phyloP scores from a whole-genome alignment of 257 asterid genomes.

The Solanum raphanifolium region DNA sequence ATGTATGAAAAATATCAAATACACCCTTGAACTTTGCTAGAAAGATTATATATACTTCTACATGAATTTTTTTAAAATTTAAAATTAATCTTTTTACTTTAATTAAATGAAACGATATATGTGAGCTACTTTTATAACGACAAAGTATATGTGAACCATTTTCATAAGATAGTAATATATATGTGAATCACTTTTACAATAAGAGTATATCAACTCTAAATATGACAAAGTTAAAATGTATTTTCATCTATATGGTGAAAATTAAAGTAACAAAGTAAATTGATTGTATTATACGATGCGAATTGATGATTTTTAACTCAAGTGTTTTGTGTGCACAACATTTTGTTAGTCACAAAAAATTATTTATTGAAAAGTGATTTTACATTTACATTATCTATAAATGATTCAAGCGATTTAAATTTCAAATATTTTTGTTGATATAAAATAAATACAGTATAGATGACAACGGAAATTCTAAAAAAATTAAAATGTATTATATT shows the following conservation, averaged over 20 bases:
- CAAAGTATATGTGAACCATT: too few relatives aligned
- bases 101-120: too few relatives aligned
- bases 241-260: neutral
- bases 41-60: too few relatives aligned
- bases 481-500: too few relatives aligned
- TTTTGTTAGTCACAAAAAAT: neutral
- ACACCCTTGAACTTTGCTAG: too few relatives aligned
- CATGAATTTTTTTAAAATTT: fast-evolving
- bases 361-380: neutral
- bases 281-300: neutral
- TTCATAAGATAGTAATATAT: neutral
- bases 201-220: neutral
- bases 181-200: neutral
- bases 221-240: neutral
- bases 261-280: neutral
- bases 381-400: neutral
- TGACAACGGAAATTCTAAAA: neutral
- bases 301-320: neutral
- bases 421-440: neutral
- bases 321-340: neutral
- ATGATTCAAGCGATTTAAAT: too few relatives aligned
- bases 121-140: neutral
- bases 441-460: too few relatives aligned
- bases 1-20: neutral
- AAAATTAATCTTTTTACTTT: too few relatives aligned